phyloP scores from a whole-genome alignment of 805 yeast species.

The Candida xyloterini region DNA sequence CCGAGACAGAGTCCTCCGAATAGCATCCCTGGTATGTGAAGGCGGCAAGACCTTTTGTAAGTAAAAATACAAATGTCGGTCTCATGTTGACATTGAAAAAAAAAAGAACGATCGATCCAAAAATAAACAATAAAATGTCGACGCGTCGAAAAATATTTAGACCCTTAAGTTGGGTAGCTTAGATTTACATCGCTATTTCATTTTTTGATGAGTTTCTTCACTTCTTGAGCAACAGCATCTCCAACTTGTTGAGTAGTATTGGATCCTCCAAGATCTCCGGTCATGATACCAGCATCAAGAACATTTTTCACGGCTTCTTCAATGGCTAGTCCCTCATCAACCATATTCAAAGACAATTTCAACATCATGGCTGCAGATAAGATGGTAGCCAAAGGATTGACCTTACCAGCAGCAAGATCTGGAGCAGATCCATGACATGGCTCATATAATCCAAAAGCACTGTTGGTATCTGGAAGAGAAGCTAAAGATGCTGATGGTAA shows the following conservation, averaged over 20 bases:
- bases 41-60: slow-evolving; percentile 10
- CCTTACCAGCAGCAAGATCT: slow-evolving; percentile 81
- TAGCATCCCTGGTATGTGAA: slow-evolving; percentile 30
- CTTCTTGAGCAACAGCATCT: slow-evolving; percentile 82
- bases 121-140: slow-evolving; percentile 7
- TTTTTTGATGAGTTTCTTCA: slow-evolving; percentile 36
- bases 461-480: slow-evolving; percentile 92
- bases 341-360: slow-evolving; percentile 79
- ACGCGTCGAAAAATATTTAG: slow-evolving; percentile 11
- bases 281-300: slow-evolving; percentile 79
- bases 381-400: slow-evolving; percentile 93
- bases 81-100: slow-evolving; percentile 12
- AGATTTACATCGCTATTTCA: not conserved
- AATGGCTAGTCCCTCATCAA: slow-evolving; percentile 81
- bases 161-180: not conserved
- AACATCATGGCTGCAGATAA: slow-evolving; percentile 97
- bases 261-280: slow-evolving; percentile 89
- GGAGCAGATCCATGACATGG: slow-evolving; percentile 99
- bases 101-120: not conserved
- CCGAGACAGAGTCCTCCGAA: slow-evolving; percentile 25
- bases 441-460: slow-evolving; percentile 94
- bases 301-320: slow-evolving; percentile 85
- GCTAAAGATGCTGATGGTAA: slow-evolving; percentile 96
- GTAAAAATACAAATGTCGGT: slow-evolving; percentile 2
- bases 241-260: slow-evolving; percentile 87